Percentiles rank a stretch among this genome's conserved stretches.
Conservation (phyloP, 345 rosid species). For the Pistacia integerrima region DNA sequence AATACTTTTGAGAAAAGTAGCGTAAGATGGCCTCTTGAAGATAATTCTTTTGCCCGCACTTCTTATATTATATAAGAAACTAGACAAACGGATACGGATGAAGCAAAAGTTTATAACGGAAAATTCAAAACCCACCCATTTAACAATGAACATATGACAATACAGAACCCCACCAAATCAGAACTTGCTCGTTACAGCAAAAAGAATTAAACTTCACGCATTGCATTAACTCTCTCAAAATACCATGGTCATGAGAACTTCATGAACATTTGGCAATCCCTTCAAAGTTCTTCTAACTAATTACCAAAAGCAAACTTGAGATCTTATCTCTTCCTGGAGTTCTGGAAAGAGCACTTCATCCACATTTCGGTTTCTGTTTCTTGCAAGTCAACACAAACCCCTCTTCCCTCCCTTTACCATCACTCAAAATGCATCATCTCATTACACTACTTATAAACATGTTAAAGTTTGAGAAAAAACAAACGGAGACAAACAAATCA, state of each 20-base stretch:
- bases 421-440: conserved; percentile 34
- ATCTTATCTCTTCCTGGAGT: background rate
- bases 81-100: too few relatives aligned
- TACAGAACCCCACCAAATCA: background rate
- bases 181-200: background rate
- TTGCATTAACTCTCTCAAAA: background rate
- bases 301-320: background rate
- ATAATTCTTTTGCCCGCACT: background rate
- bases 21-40: background rate
- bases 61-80: too few relatives aligned
- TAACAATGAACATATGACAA: conserved; percentile 17
- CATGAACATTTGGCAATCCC: background rate
- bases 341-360: background rate
- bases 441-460: conserved; percentile 13
- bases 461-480: background rate
- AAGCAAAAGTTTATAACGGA: background rate
- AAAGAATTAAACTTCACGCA: background rate
- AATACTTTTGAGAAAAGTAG: background rate
- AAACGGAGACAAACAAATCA: conserved; percentile 1
- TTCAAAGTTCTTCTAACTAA: background rate
- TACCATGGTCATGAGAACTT: background rate
- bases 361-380: conserved; percentile 43
- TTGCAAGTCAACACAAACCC: conserved; percentile 55
- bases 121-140: conserved; percentile 6
- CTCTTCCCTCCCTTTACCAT: conserved; percentile 31